These are phyloP conservation scores for Kwoniella sp. DNA, from an alignment of 768 basidiomycete genomes.

Conservation along the genomic window DNA sequence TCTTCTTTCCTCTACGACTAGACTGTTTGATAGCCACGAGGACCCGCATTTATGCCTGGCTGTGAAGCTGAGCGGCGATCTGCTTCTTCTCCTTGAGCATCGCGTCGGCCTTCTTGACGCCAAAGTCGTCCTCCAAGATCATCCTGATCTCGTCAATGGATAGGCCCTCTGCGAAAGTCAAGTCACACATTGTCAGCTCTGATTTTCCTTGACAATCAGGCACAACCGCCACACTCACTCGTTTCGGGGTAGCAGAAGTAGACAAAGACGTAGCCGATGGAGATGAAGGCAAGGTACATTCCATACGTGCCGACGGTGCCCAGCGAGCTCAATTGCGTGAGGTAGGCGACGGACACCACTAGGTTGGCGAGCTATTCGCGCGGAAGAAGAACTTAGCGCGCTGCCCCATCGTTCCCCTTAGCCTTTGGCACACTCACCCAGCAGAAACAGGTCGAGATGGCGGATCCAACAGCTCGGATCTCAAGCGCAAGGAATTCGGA, in stretches of 20 bases:
- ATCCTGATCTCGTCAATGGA: conserved; percentile 5
- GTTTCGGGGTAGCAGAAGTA: conserved; percentile 31
- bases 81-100: conserved; percentile 8
- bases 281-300: conserved; percentile 23
- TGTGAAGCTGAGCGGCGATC: conserved; percentile 4
- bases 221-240: conserved; percentile 9
- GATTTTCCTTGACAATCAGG: too few relatives aligned
- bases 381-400: too few relatives aligned
- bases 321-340: conserved; percentile 11
- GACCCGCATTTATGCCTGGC: too few relatives aligned
- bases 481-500: conserved; percentile 33
- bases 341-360: conserved; percentile 4
- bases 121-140: conserved; percentile 7
- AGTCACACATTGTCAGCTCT: not conserved
- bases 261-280: conserved; percentile 22
- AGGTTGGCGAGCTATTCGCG: conserved; percentile 23
- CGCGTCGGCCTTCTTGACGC: conserved; percentile 11
- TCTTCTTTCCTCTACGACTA: too few relatives aligned
- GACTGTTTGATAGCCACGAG: too few relatives aligned
- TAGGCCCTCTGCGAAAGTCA: not conserved
- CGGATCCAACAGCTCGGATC: conserved; percentile 27
- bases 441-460: conserved; percentile 13
- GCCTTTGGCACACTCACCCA: conserved; percentile 10
- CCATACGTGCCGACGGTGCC: conserved; percentile 25
- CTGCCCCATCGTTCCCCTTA: too few relatives aligned